phyloP scores from a whole-genome alignment of 2,329 filamentous ascomycete species.

The Diaporthe citri region DNA sequence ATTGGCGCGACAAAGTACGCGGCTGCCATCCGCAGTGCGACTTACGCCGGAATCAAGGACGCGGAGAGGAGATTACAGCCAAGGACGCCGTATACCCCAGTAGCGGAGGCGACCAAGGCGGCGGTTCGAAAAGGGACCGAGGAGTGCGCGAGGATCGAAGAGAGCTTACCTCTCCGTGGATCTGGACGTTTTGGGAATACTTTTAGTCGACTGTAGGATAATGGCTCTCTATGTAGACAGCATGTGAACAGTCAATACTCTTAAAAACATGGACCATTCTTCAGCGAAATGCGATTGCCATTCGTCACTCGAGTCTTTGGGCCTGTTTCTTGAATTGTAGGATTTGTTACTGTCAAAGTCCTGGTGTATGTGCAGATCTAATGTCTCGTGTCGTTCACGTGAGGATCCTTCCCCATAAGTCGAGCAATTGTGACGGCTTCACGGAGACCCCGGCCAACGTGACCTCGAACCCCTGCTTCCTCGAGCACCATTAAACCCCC shows the following conservation, averaged over 20 bases:
- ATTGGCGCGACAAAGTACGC: conserved; percentile 75
- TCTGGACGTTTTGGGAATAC: neutral
- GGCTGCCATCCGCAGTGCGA: conserved; percentile 68
- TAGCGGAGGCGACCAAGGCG: neutral
- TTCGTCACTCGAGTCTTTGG: neutral
- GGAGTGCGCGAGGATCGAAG: conserved; percentile 6
- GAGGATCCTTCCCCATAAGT: conserved; percentile 53
- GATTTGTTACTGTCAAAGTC: neutral
- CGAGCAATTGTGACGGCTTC: conserved; percentile 61
- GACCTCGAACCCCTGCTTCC: conserved; percentile 64
- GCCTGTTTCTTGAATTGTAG: neutral
- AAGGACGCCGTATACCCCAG: neutral
- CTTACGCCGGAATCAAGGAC: conserved; percentile 40
- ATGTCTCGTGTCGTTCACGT: conserved; percentile 56
- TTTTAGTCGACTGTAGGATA: neutral
- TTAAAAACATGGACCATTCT: too few species aligned
- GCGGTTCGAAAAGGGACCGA: neutral
- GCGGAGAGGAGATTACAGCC: conserved; percentile 14
- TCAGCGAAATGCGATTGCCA: too few species aligned
- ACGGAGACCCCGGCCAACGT: conserved; percentile 56
- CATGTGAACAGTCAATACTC: neutral
- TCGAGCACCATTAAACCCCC: conserved; percentile 71
- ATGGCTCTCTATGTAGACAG: neutral
- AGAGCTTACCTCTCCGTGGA: conserved; percentile 11
- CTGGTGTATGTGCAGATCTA: neutral